phyloP scores from a whole-genome alignment of 116 monocot species.

The Zostera marina region DNA sequence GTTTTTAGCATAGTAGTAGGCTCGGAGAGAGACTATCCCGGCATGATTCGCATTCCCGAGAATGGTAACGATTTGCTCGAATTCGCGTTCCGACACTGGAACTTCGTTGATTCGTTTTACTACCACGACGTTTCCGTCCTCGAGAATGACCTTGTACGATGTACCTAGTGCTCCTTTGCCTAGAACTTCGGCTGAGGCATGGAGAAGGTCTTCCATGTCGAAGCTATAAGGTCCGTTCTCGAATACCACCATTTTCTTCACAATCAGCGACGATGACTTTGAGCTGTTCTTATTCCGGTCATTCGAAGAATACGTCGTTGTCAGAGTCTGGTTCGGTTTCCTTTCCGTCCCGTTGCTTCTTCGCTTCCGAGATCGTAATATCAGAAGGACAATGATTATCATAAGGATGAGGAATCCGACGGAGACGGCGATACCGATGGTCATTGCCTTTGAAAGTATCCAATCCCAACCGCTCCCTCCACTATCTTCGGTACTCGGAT shows the following conservation, averaged over 20 bases:
- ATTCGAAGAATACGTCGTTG: conserved; percentile 7
- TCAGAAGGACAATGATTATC: not conserved
- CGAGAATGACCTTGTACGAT: conserved; percentile 67
- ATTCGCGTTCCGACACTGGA: conserved; percentile 28
- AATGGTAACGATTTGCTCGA: conserved; percentile 33
- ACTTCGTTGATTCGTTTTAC: conserved; percentile 76
- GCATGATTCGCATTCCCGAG: conserved; percentile 19
- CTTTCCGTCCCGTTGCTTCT: not conserved
- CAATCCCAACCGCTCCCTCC: not conserved
- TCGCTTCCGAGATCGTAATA: not conserved
- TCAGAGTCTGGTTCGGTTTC: conserved; percentile 3
- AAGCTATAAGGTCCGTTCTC: conserved; percentile 40
- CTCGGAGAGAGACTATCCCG: conserved; percentile 40
- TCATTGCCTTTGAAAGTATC: conserved; percentile 12
- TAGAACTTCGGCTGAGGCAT: conserved; percentile 75
- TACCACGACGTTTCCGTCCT: conserved; percentile 57
- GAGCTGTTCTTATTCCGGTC: conserved; percentile 3
- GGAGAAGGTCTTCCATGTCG: conserved; percentile 64
- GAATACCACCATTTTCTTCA: conserved; percentile 38
- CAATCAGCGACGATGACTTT: conserved; percentile 5
- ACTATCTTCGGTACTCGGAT: no score
- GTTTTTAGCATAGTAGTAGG: conserved; percentile 65
- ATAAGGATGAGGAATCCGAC: not conserved
- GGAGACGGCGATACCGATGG: conserved; percentile 17
- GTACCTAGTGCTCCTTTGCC: conserved; percentile 75